These are phyloP conservation scores for Thymus mandschuricus DNA, from an alignment of 257 asterid genomes.

Conservation along the genomic window DNA sequence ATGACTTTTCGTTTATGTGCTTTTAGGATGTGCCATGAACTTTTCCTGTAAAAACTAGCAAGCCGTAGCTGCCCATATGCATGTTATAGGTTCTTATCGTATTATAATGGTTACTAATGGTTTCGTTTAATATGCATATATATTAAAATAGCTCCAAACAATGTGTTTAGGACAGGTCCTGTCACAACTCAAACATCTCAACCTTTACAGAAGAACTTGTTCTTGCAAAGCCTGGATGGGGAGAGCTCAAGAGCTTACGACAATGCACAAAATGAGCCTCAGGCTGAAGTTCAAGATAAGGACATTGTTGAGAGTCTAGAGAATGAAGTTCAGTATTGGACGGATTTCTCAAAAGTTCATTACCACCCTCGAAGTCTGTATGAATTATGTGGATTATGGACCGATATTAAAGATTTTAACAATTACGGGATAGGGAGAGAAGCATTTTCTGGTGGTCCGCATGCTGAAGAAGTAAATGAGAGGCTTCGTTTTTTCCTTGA, in stretches of 20 bases:
- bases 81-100: neutral
- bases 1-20: neutral
- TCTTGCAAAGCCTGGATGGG: conserved; percentile 71
- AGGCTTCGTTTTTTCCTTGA: conserved; percentile 92
- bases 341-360: conserved; percentile 94
- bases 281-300: conserved; percentile 63
- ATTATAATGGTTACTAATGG: too few species aligned
- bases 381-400: conserved; percentile 79
- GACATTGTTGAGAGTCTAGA: conserved; percentile 79
- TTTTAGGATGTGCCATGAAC: neutral
- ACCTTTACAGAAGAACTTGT: conserved; percentile 72
- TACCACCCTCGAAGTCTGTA: conserved; percentile 91
- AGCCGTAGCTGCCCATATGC: conserved; percentile 1
- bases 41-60: conserved; percentile 16
- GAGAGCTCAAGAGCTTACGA: conserved; percentile 36
- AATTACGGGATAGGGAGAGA: conserved; percentile 84
- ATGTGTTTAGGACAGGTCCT: conserved; percentile 77
- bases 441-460: conserved; percentile 52
- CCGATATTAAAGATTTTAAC: conserved; percentile 55
- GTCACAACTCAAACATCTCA: conserved; percentile 66
- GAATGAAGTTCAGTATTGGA: conserved; percentile 82
- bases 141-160: conserved; percentile 42
- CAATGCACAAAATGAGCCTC: conserved; percentile 37
- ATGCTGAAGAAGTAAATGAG: conserved; percentile 81
- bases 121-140: conserved; percentile 26